Base-by-base conservation (phyloP, 1,284 basidiomycete genomes). In the Apiotrichum laibachii region DNA sequence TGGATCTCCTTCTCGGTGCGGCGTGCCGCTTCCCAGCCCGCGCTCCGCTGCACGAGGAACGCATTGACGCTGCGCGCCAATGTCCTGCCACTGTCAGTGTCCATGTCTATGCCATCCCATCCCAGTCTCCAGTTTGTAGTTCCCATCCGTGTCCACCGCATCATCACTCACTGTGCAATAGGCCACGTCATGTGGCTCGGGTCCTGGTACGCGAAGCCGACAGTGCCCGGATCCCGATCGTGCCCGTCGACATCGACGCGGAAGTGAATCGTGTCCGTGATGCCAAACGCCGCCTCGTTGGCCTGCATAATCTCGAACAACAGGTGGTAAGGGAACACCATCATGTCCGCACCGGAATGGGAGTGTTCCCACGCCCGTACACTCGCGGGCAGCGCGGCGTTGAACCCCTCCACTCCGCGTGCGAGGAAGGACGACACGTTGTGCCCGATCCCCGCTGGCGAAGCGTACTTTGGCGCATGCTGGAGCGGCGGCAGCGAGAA, bases 51-150 rank as follows among this genome's bases (percentile, higher is more conserved):
- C n/a, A 37, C 31, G 33, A 53, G n/a, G 44, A 53, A 53, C 6
- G 40, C 52, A 33, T 53, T 53, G 13, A 53, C 52, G 35, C 52
- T 53, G 18, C 34, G 43, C 34, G 52, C 52, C 2, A 53, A 43
- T 5, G 42, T 22, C 43, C 52, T 53, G 39, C 18, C 34, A 12
- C 13, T 16, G 42, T 16, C 50, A 31, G 37, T 39, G 15, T 18
- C 33, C n/a, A n/a, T n/a, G n/a, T 31, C 26, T n/a, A n/a, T n/a
- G n/a, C n/a, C n/a, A n/a, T 8, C 33, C 18, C 18, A 10, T 43
- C 9, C 33, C 47, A 18, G 9, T 18, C 4, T n/a, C n/a, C n/a
- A n/a, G n/a, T n/a, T n/a, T n/a, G n/a, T n/a, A n/a, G n/a, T n/a
- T n/a, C n/a, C n/a, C n/a, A n/a, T n/a, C n/a, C n/a, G n/a, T n/a